Conservation (phyloP, 1,139 yeast genomes). For the Petasospora rhodanensis region DNA sequence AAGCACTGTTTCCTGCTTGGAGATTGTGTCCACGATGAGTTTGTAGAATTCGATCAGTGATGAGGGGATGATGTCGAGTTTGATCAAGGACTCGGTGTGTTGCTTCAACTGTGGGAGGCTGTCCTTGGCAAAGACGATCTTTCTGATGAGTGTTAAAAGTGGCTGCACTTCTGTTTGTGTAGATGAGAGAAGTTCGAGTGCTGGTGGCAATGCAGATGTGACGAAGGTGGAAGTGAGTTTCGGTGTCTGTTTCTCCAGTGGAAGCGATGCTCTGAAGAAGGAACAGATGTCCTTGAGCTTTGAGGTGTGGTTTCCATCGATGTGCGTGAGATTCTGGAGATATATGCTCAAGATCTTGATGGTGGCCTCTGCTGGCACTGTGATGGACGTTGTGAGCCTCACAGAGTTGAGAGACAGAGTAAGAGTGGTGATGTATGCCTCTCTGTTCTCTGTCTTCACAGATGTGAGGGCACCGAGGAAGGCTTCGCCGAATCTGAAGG, state of each 20-base stretch:
- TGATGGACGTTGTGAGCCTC: conserved; percentile 21
- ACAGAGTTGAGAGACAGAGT: conserved; percentile 23
- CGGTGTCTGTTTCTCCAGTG: conserved; percentile 16
- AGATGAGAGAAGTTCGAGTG: conserved; percentile 7
- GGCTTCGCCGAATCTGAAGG: conserved; percentile 34
- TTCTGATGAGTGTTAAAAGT: conserved; percentile 11
- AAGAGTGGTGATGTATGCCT: conserved; percentile 17
- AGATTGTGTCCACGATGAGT: conserved; percentile 14
- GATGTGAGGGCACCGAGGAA: conserved; percentile 21
- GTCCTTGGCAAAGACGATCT: conserved; percentile 12
- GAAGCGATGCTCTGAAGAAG: conserved; percentile 14
- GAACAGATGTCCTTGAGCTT: conserved; percentile 7
- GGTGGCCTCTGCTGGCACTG: conserved; percentile 14
- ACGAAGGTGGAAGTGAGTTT: conserved; percentile 18
- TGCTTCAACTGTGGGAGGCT: conserved; percentile 4
- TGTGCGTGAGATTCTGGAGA: conserved; percentile 3
- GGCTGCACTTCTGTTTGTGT: conserved; percentile 1
- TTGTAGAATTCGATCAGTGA: conserved; percentile 22
- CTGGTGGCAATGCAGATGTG: conserved; percentile 17
- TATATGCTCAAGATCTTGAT: conserved; percentile 15
- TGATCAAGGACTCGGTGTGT: conserved; percentile 9
- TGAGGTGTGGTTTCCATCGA: conserved; percentile 1
- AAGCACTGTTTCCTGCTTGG: conserved; percentile 25
- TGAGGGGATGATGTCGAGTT: conserved; percentile 10
- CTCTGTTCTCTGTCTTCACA: conserved; percentile 2